phyloP scores from a whole-genome alignment of 163 green algal genomes.

The Volvox carteri region DNA sequence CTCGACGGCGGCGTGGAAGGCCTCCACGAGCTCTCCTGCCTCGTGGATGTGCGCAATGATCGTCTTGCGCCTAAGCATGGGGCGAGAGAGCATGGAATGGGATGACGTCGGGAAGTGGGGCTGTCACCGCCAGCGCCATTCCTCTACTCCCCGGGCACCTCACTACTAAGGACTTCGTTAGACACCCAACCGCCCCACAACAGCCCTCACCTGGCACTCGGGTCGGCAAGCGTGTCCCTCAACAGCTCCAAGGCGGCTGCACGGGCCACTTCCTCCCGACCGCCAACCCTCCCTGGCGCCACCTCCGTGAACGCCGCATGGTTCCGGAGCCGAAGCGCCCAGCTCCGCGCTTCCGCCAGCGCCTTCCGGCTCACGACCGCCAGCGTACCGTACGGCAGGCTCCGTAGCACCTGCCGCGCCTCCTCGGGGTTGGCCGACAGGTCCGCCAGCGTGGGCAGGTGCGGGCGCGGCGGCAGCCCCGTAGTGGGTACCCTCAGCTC shows the following conservation, averaged over 20 bases:
- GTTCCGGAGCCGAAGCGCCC: constrained; percentile 19
- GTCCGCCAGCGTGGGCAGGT: constrained; percentile 7
- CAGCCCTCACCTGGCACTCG: neutral
- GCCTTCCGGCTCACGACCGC: neutral
- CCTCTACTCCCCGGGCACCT: no score
- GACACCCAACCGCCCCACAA: no score
- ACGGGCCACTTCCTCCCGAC: neutral
- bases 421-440: neutral
- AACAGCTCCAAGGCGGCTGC: neutral
- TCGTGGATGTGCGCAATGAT: neutral
- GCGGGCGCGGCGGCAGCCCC: constrained; percentile 32
- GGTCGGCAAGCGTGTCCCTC: neutral
- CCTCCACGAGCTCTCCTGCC: neutral
- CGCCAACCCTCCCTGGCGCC: neutral
- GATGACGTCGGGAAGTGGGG: no score
- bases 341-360: constrained; percentile 5
- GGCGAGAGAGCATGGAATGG: no score
- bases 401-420: neutral
- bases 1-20: neutral
- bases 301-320: constrained; percentile 11
- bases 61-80: neutral
- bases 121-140: no score
- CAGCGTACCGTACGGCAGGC: neutral
- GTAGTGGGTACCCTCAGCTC: constrained; percentile 1
- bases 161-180: no score